phyloP scores from a whole-genome alignment of 2,329 filamentous ascomycete species.

The Pyricularia grisea region DNA sequence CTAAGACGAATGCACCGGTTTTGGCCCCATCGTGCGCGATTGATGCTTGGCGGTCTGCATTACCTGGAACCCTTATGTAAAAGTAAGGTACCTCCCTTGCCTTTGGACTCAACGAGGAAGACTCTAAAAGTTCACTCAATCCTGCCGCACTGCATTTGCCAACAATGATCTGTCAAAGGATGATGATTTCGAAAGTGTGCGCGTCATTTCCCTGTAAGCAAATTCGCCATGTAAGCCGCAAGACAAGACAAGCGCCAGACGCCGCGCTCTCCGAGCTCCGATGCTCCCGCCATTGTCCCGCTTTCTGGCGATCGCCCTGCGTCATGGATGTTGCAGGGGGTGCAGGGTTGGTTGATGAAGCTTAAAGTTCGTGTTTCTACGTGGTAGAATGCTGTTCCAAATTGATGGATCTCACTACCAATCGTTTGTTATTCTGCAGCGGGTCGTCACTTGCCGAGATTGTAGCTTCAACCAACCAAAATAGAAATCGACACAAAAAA shows the following conservation, averaged over 20 bases:
- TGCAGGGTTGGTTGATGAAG: not conserved
- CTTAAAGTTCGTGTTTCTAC: not conserved
- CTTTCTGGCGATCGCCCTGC: not conserved
- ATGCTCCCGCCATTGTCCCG: not conserved
- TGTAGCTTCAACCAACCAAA: not conserved
- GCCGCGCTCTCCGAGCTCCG: not conserved
- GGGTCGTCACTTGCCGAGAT: not conserved
- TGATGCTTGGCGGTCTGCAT: no score
- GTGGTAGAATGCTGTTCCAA: not conserved
- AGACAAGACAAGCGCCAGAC: not conserved
- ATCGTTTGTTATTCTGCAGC: not conserved
- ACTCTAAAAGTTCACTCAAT: no score
- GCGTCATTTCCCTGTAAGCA: not conserved
- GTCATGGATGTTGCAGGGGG: not conserved
- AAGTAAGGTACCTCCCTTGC: no score
- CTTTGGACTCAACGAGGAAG: no score
- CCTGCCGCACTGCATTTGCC: no score
- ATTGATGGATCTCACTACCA: not conserved
- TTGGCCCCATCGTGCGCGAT: no score
- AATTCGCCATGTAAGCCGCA: not conserved
- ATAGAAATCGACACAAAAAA: not conserved
- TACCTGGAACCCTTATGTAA: no score
- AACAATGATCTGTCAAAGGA: not conserved
- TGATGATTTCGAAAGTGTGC: not conserved
- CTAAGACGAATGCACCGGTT: not conserved